Conservation (phyloP, 352 stramenopile species). For the Phytophthora lateralis region DNA sequence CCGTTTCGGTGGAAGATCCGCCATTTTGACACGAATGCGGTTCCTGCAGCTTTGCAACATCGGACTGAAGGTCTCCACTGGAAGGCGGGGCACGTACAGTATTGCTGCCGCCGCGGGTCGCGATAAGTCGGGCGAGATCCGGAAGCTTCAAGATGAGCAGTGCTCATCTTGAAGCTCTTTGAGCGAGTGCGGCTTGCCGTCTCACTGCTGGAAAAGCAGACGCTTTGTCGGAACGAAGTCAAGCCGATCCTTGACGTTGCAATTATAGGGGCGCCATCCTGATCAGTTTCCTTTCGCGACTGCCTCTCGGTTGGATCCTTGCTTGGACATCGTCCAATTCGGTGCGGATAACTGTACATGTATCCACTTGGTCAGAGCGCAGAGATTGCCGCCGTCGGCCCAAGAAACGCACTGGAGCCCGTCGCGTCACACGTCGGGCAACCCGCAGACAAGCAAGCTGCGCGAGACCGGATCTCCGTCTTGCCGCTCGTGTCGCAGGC, state of each 20-base stretch:
- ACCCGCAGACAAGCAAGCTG: slow-evolving; percentile 15
- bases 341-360: slow-evolving; percentile 11
- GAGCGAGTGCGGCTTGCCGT: slow-evolving; percentile 8
- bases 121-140: slow-evolving; percentile 30
- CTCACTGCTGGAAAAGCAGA: slow-evolving; percentile 36
- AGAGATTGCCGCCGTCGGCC: slow-evolving; percentile 23
- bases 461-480: slow-evolving; percentile 21
- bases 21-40: background rate
- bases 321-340: slow-evolving; percentile 26
- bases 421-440: slow-evolving; percentile 34
- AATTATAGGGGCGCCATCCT: slow-evolving; percentile 9
- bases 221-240: slow-evolving; percentile 28
- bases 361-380: background rate
- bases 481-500: slow-evolving; percentile 24
- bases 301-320: slow-evolving; percentile 21
- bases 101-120: background rate
- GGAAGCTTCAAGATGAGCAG: slow-evolving; percentile 31
- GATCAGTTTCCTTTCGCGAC: slow-evolving; percentile 34
- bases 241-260: slow-evolving; percentile 17
- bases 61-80: slow-evolving; percentile 19
- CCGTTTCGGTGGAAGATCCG: slow-evolving; percentile 8
- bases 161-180: background rate
- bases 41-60: slow-evolving; percentile 20
- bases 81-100: background rate
- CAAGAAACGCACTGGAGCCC: slow-evolving; percentile 28